phyloP scores from a whole-genome alignment of 169 alveolate genomes.

The Cryptosporidium meleagridis region DNA sequence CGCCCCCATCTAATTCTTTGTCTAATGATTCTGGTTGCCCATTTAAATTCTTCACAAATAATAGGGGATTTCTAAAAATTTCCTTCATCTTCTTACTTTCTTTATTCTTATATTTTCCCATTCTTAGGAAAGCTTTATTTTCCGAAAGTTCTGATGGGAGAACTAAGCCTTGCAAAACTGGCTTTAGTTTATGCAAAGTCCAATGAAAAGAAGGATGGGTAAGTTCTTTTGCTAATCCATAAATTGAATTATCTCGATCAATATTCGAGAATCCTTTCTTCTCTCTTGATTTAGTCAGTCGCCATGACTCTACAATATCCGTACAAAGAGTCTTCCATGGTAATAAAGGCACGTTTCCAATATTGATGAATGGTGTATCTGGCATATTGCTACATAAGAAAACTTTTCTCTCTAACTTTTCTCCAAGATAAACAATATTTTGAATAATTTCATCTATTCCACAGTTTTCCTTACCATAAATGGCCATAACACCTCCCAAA shows the following conservation, averaged over 20 bases:
- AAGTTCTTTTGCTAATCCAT: slow-evolving; percentile 81
- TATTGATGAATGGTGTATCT: slow-evolving; percentile 79
- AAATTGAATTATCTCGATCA: slow-evolving; percentile 81
- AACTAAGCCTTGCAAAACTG: slow-evolving; percentile 78
- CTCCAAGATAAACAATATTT: slow-evolving; percentile 74
- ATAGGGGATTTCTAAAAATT: slow-evolving; percentile 34
- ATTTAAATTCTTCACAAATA: slow-evolving; percentile 38
- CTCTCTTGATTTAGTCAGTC: slow-evolving; percentile 78
- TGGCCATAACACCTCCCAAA: slow-evolving; percentile 82
- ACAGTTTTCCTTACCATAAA: slow-evolving; percentile 80
- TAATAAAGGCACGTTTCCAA: slow-evolving; percentile 82
- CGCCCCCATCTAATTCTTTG: background rate
- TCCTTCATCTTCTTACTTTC: slow-evolving; percentile 32
- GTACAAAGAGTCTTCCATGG: slow-evolving; percentile 84
- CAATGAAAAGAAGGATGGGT: slow-evolving; percentile 83
- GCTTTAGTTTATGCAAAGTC: slow-evolving; percentile 78
- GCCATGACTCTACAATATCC: slow-evolving; percentile 82
- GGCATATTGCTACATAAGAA: slow-evolving; percentile 84
- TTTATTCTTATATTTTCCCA: slow-evolving; percentile 30
- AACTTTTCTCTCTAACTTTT: slow-evolving; percentile 76
- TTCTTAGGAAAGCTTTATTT: slow-evolving; percentile 55
- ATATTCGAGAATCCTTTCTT: slow-evolving; percentile 80
- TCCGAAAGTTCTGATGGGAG: slow-evolving; percentile 78
- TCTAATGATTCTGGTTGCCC: background rate
- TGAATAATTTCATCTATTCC: slow-evolving; percentile 80